A percentile compares a stretch with the other conserved stretches of the same genome.
These are phyloP conservation scores for Trichophyton schoenleinii DNA, from an alignment of 2,329 filamentous ascomycete species.

Conservation along the genomic window DNA sequence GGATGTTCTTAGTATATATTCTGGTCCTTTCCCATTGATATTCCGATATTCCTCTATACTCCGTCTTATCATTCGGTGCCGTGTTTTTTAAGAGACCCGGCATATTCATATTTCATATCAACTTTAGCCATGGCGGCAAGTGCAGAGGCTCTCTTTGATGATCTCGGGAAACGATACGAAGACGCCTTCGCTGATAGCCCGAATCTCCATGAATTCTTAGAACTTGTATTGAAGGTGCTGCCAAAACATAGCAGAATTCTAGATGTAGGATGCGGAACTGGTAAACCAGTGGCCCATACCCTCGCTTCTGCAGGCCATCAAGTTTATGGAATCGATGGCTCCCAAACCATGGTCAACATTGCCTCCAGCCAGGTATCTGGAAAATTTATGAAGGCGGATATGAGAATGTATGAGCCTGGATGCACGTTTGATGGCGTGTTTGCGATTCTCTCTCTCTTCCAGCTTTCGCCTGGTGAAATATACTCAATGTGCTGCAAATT, in stretches of 20 bases:
- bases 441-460: conserved; percentile 12
- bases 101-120: background rate
- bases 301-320: conserved; percentile 13
- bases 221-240: conserved; percentile 3
- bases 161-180: conserved; percentile 13
- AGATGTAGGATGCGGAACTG: conserved; percentile 16
- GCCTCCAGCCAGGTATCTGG: conserved; percentile 12
- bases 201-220: conserved; percentile 8
- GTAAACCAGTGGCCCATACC: conserved; percentile 11
- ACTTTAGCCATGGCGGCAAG: background rate
- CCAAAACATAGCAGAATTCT: conserved; percentile 8
- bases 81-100: background rate
- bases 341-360: conserved; percentile 13
- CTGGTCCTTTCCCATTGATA: no score
- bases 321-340: conserved; percentile 13
- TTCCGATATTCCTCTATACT: no score
- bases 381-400: conserved; percentile 12
- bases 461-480: conserved; percentile 11
- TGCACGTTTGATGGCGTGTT: conserved; percentile 11
- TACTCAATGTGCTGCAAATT: conserved; percentile 9
- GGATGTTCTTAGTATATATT: no score
- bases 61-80: background rate
- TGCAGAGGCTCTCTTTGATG: conserved; percentile 10
- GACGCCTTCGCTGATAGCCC: conserved; percentile 9
- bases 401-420: conserved; percentile 10